These are phyloP conservation scores for Casuarina glauca DNA, from an alignment of 306 rosid species.

Conservation along the genomic window DNA sequence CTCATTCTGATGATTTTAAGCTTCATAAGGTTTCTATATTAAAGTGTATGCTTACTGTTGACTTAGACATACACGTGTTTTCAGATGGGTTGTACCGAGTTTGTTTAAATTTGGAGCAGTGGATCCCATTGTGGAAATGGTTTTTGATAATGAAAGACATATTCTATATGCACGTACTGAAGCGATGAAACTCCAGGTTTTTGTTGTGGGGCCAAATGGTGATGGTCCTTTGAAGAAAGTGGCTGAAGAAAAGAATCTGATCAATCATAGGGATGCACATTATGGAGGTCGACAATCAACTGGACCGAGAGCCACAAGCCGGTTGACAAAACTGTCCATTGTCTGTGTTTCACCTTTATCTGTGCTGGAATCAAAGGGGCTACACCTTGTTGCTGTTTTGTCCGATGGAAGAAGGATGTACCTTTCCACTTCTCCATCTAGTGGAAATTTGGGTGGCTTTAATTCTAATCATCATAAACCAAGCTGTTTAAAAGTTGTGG, in stretches of 20 bases:
- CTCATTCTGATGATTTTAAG: not conserved
- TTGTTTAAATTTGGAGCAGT: conserved; percentile 94
- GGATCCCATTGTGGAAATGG: conserved; percentile 93
- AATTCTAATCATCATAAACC: conserved; percentile 67
- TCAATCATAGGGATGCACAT: conserved; percentile 70
- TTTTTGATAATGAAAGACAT: conserved; percentile 85
- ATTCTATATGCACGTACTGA: conserved; percentile 84
- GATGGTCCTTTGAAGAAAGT: conserved; percentile 90
- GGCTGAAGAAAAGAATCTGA: conserved; percentile 90
- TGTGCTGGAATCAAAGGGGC: conserved; percentile 81
- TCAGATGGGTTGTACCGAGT: conserved; percentile 97
- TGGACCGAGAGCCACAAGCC: conserved; percentile 71
- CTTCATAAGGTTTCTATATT: not conserved
- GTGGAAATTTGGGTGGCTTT: conserved; percentile 78
- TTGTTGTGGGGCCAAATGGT: conserved; percentile 71
- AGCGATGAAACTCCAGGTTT: conserved; percentile 95
- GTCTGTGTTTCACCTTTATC: conserved; percentile 89
- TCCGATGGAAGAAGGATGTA: conserved; percentile 98
- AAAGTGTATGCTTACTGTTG: conserved; percentile 20
- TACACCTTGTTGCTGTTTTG: conserved; percentile 89
- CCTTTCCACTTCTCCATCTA: conserved; percentile 87
- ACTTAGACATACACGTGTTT: conserved; percentile 31
- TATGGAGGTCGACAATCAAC: conserved; percentile 78
- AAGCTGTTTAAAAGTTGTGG: conserved; percentile 83
- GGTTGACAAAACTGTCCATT: conserved; percentile 71